Evolutionary conservation across 148 eudicot species (phyloP).

Genomic region (Rhododendron molle): DNA sequence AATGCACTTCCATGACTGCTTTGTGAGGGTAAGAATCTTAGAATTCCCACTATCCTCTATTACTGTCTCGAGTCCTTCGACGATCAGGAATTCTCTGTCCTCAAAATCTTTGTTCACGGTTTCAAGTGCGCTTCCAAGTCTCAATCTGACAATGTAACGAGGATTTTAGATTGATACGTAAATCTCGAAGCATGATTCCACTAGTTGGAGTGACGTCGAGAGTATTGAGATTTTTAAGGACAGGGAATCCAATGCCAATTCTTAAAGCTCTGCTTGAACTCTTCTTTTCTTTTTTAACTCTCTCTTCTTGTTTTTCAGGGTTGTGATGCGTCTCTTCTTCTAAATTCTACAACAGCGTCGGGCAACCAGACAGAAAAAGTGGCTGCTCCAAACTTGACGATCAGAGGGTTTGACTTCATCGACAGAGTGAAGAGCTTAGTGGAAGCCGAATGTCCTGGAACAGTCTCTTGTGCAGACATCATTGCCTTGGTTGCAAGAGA

Average conservation of each 20-base stretch:
- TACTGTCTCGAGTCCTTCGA: no score
- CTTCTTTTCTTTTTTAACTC: background rate
- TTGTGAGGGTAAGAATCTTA: slow-evolving; percentile 40
- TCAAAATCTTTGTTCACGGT: background rate
- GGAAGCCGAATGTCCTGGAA: slow-evolving; percentile 44
- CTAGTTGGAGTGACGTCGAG: background rate
- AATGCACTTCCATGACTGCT: slow-evolving; percentile 65
- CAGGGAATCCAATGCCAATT: background rate
- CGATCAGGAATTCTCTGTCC: background rate
- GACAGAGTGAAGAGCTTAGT: slow-evolving; percentile 34
- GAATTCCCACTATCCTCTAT: background rate
- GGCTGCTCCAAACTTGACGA: slow-evolving; percentile 26
- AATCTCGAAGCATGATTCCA: background rate
- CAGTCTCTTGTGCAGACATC: slow-evolving; percentile 51
- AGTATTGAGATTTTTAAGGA: background rate
- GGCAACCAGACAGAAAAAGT: slow-evolving; percentile 37
- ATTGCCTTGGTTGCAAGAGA: slow-evolving; percentile 40
- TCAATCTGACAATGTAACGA: background rate
- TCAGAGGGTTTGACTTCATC: slow-evolving; percentile 36
- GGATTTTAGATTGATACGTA: background rate
- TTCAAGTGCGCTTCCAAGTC: background rate
- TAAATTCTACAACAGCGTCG: slow-evolving; percentile 28
- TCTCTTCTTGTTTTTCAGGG: slow-evolving; percentile 20
- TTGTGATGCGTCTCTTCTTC: slow-evolving; percentile 45
- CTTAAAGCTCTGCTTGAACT: background rate